Base-by-base conservation (phyloP, 768 basidiomycete genomes). In the Guyanaporus albipodus region DNA sequence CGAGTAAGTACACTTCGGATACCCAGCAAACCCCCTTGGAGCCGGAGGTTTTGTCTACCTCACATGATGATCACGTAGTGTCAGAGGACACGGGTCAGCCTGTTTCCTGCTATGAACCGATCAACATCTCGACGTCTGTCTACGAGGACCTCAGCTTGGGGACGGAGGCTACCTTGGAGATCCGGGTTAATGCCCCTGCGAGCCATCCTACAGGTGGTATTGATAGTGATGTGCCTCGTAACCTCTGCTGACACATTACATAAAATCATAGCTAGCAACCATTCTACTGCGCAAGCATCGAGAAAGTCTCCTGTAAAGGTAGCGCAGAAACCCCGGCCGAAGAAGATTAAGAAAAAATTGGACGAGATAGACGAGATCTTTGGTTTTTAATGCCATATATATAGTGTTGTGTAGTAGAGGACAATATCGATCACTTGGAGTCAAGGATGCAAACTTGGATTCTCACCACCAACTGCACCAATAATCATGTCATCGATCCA, bases 401-500 rank as follows among this genome's bases (percentile, higher is more conserved):
- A 11, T 28, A 28, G 27, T 6, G 27, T 28, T n/a, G n/a, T n/a
- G n/a, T n/a, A n/a, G n/a, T n/a, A n/a, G n/a, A n/a, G n/a, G n/a
- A n/a, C n/a, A n/a, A n/a, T n/a, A n/a, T n/a, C n/a, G n/a, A n/a
- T n/a, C n/a, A n/a, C n/a, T n/a, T n/a, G n/a, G n/a, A n/a, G n/a
- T n/a, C n/a, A n/a, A n/a, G n/a, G n/a, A n/a, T n/a, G n/a, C n/a
- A n/a, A n/a, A 32, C 31, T 21, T 36, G 21, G 6, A 26, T 6
- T 19, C 9, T 6, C 17, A 29, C 15, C 39, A 10, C 15, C 29
- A 11, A 27, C 31, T 6, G 32, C 10, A 6, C 14, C 17, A 44
- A 19, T 8, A n/a, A 38, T 44, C 48, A 75, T 82, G 77, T 76
- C 80, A n/a, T 67, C 72, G 50, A 73, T 77, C 33, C 68, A 70